These are phyloP conservation scores for Corynascus novoguineensis DNA, from an alignment of 495 filamentous ascomycete genomes.

Conservation along the genomic window DNA sequence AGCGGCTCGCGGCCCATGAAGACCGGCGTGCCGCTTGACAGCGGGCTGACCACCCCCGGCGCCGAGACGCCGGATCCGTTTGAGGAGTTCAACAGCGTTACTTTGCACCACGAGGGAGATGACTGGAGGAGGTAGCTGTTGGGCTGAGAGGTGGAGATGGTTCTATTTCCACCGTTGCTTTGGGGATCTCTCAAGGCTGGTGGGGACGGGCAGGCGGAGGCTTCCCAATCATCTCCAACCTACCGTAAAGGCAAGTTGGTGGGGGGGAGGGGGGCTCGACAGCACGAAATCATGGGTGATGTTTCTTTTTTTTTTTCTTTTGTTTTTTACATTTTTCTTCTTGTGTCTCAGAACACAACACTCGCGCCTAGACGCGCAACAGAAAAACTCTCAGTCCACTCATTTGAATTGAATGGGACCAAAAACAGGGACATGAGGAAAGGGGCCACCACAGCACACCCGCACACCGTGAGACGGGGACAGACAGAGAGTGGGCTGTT, in stretches of 20 bases:
- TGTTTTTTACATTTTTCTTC: neutral
- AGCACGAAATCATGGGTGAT: neutral
- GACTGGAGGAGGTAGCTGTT: constrained; percentile 28
- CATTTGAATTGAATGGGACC: neutral
- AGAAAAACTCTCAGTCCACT: neutral
- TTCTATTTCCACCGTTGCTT: no score
- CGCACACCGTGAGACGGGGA: neutral
- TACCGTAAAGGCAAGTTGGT: no score
- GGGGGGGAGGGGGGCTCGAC: neutral
- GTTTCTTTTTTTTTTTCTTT: neutral
- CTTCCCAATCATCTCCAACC: no score
- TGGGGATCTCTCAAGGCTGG: no score
- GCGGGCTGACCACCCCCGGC: constrained; percentile 76
- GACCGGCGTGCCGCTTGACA: constrained; percentile 77
- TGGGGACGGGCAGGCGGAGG: no score
- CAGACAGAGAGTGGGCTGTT: neutral
- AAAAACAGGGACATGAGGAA: neutral
- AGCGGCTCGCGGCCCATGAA: constrained; percentile 52
- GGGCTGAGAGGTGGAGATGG: neutral
- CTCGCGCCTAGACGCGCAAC: no score
- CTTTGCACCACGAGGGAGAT: constrained; percentile 93
- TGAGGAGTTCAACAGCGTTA: constrained; percentile 98
- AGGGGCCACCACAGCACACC: neutral
- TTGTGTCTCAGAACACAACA: neutral
- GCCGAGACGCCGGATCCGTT: constrained; percentile 88